phyloP scores from a whole-genome alignment of 768 basidiomycete genomes.

The Leccinum imitatum region DNA sequence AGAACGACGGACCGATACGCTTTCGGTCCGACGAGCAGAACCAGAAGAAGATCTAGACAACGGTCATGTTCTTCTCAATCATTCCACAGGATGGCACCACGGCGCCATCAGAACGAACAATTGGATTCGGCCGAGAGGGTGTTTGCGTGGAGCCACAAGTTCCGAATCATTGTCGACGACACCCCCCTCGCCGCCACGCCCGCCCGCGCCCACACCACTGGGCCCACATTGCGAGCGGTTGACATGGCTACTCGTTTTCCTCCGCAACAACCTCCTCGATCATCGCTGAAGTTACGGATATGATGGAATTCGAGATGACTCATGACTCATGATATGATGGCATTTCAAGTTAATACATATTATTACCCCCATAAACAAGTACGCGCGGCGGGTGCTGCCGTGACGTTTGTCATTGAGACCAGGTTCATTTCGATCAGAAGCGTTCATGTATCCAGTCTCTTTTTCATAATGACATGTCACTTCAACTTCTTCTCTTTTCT shows the following conservation, averaged over 20 bases:
- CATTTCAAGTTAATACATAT: neutral
- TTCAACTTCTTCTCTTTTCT: neutral
- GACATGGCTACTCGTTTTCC: neutral
- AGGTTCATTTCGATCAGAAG: constrained; percentile 4
- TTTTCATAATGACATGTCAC: neutral
- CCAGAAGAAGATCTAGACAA: constrained; percentile 1
- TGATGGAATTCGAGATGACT: neutral
- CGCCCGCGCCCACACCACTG: neutral
- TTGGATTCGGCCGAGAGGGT: neutral
- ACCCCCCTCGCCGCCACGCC: neutral
- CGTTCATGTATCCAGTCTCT: neutral
- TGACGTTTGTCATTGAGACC: neutral
- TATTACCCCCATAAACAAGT: neutral
- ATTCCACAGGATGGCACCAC: neutral
- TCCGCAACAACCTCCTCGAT: neutral
- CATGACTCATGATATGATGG: neutral
- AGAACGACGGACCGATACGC: neutral
- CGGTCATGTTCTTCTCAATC: constrained; percentile 2
- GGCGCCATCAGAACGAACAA: neutral
- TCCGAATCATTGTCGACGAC: neutral
- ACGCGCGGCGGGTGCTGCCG: neutral
- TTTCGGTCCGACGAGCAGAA: neutral
- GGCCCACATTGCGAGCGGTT: neutral
- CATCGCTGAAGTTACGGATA: neutral
- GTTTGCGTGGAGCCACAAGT: neutral